phyloP scores from a whole-genome alignment of 495 filamentous ascomycete genomes.

The Penicillium chermesinum region DNA sequence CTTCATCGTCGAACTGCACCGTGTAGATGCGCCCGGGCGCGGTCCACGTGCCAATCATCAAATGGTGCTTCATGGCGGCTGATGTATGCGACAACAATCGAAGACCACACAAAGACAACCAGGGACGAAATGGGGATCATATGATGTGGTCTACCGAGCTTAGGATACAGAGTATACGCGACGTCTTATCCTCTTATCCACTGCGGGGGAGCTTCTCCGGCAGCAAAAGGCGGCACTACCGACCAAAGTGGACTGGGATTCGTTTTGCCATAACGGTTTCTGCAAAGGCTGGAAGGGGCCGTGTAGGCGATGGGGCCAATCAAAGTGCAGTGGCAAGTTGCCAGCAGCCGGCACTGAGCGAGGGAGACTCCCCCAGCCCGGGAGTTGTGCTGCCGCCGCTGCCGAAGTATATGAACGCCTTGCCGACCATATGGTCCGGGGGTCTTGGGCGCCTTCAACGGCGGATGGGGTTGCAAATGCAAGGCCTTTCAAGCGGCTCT shows the following conservation, averaged over 20 bases:
- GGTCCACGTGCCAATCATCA: slow-evolving; percentile 83
- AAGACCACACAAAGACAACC: neutral
- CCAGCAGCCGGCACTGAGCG: slow-evolving; percentile 4
- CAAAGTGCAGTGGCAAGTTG: neutral
- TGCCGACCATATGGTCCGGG: slow-evolving; percentile 13
- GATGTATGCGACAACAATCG: slow-evolving; percentile 16
- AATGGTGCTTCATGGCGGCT: slow-evolving; percentile 62
- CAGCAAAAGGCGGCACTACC: slow-evolving; percentile 8
- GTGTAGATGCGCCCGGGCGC: slow-evolving; percentile 82
- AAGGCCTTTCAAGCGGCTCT: neutral
- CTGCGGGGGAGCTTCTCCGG: slow-evolving; percentile 8
- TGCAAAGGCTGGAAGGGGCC: neutral
- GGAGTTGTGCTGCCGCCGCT: slow-evolving; percentile 15
- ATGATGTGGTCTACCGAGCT: slow-evolving; percentile 11
- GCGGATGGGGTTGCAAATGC: neutral
- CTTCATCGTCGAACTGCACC: slow-evolving; percentile 75
- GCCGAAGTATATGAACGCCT: slow-evolving; percentile 8
- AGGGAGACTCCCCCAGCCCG: slow-evolving; percentile 11
- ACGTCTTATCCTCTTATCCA: slow-evolving; percentile 6
- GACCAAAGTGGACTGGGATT: neutral
- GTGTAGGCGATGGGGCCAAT: neutral
- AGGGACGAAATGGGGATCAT: slow-evolving; percentile 10
- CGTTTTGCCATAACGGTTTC: slow-evolving; percentile 1
- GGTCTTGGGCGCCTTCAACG: neutral
- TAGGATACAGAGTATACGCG: slow-evolving; percentile 20